Evolutionary conservation across 2,329 filamentous ascomycete species (phyloP).

Genomic region (Lecanosticta acicola): DNA sequence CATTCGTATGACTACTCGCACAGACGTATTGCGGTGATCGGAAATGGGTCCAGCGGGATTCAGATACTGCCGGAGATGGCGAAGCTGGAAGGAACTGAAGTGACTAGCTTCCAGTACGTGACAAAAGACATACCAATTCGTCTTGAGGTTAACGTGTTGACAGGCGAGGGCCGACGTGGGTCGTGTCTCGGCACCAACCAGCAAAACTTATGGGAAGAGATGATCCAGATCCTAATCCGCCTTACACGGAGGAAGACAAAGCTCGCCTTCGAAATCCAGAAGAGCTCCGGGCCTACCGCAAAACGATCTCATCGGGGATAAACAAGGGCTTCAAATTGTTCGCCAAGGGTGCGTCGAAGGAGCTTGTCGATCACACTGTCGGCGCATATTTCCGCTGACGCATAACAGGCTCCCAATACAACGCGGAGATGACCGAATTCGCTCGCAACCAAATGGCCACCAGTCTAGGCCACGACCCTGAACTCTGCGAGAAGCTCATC

Average conservation of each 20-base stretch:
- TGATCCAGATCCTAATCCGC: slow-evolving; percentile 21
- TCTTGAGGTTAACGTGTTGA: not conserved
- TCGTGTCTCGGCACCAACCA: slow-evolving; percentile 22
- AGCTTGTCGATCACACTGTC: not conserved
- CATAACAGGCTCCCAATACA: slow-evolving; percentile 37
- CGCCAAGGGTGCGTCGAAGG: slow-evolving; percentile 30
- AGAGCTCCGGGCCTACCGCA: slow-evolving; percentile 40
- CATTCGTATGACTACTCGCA: slow-evolving; percentile 26
- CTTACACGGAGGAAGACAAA: slow-evolving; percentile 28
- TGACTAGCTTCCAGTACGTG: slow-evolving; percentile 32
- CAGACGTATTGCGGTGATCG: slow-evolving; percentile 32
- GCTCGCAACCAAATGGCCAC: slow-evolving; percentile 51
- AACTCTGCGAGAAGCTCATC: slow-evolving; percentile 47
- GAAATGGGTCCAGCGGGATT: slow-evolving; percentile 35
- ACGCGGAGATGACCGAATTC: slow-evolving; percentile 43
- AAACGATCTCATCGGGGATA: slow-evolving; percentile 41
- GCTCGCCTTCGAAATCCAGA: slow-evolving; percentile 35
- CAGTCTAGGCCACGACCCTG: slow-evolving; percentile 49
- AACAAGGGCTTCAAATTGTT: slow-evolving; percentile 43
- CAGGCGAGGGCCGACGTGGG: slow-evolving; percentile 36
- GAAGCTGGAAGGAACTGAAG: slow-evolving; percentile 27
- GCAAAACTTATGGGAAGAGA: slow-evolving; percentile 17
- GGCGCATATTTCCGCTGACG: not conserved
- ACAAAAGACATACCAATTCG: no score
- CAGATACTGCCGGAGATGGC: slow-evolving; percentile 37